Evolutionary conservation across 495 filamentous ascomycete genomes (phyloP).

Genomic region (Trichoderma gamsii): DNA sequence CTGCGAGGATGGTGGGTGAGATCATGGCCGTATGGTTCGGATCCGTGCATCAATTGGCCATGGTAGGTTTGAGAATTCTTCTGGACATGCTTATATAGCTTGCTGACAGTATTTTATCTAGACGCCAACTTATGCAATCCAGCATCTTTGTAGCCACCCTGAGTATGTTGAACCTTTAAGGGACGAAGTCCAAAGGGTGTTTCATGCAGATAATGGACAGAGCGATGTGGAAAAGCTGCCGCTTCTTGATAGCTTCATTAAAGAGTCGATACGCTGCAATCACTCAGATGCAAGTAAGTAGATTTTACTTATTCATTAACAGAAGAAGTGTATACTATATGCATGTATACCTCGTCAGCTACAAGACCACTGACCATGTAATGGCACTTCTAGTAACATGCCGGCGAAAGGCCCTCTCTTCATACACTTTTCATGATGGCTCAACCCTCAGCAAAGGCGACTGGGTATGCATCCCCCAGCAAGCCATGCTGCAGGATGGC

Average conservation of each 20-base stretch:
- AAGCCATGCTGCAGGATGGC: neutral
- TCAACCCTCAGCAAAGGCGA: neutral
- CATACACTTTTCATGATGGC: neutral
- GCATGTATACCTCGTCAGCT: neutral
- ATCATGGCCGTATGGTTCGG: conserved; percentile 30
- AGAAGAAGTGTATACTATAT: neutral
- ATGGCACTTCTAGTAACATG: neutral
- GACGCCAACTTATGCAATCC: neutral
- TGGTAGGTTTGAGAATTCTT: conserved; percentile 18
- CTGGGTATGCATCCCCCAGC: neutral
- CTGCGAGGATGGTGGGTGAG: conserved; percentile 24
- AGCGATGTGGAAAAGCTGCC: conserved; percentile 17
- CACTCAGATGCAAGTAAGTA: neutral
- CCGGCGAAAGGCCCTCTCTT: neutral
- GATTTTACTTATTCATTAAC: no score
- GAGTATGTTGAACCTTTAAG: neutral
- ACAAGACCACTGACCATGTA: neutral
- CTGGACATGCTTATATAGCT: neutral
- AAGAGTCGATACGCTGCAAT: conserved; percentile 24
- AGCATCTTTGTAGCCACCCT: neutral
- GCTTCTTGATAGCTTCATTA: conserved; percentile 35
- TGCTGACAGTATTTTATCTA: neutral
- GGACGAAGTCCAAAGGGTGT: neutral
- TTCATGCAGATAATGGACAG: neutral
- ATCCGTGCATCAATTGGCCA: conserved; percentile 21